Percentiles rank a stretch among this genome's conserved stretches.
Conservation (phyloP, 2,329 filamentous ascomycete genomes). For the Exophiala calicioides region DNA sequence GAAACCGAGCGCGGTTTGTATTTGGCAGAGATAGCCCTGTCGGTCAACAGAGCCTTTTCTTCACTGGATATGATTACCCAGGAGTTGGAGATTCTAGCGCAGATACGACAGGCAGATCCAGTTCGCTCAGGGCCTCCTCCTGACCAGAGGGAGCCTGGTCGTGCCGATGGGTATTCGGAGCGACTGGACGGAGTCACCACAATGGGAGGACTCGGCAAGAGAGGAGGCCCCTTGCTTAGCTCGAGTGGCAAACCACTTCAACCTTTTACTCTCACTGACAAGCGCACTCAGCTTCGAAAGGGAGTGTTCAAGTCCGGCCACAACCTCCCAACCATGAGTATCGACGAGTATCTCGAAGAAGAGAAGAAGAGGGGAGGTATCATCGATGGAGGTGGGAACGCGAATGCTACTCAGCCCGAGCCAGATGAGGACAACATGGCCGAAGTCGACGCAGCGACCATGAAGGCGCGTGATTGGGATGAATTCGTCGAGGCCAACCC, state of each 20-base stretch:
- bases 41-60: conserved; percentile 78
- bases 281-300: conserved; percentile 70
- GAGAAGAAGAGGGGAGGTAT: conserved; percentile 82
- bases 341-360: conserved; percentile 96
- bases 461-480: conserved; percentile 94
- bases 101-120: conserved; percentile 62
- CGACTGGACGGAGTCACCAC: conserved; percentile 68
- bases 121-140: conserved; percentile 36
- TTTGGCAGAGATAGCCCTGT: conserved; percentile 71
- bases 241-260: conserved; percentile 80
- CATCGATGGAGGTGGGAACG: conserved; percentile 84
- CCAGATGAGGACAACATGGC: conserved; percentile 88
- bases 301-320: conserved; percentile 90
- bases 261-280: conserved; percentile 83
- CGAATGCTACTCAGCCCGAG: conserved; percentile 66
- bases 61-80: conserved; percentile 82
- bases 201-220: conserved; percentile 49
- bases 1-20: conserved; percentile 78
- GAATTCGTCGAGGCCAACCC: conserved; percentile 90
- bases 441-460: conserved; percentile 83
- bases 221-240: conserved; percentile 72
- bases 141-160: conserved; percentile 34
- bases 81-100: conserved; percentile 78
- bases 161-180: conserved; percentile 60
- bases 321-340: conserved; percentile 93